Percentiles rank a stretch among this genome's conserved stretches.
These are phyloP conservation scores for Flagelloscypha sp. DNA, from an alignment of 768 basidiomycete genomes.

Conservation along the genomic window DNA sequence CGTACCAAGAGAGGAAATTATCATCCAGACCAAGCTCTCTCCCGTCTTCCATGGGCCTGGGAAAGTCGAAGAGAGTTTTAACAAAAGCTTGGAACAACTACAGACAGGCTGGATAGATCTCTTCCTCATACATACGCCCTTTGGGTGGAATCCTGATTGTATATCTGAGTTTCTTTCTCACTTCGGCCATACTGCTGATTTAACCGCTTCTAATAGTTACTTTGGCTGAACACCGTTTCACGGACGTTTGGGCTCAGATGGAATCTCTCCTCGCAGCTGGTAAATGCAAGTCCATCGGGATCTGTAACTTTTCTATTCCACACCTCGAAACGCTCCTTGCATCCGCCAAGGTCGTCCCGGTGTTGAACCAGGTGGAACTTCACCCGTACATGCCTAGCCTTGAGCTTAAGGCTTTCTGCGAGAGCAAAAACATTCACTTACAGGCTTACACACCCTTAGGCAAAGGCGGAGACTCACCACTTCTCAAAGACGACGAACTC, in stretches of 20 bases:
- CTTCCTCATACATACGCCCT: not conserved
- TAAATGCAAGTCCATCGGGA: constrained; percentile 5
- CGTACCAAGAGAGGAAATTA: constrained; percentile 38
- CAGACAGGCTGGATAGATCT: not conserved
- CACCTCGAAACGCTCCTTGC: constrained; percentile 25
- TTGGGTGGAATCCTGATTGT: too few relatives aligned
- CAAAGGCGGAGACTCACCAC: not conserved
- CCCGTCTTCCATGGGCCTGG: too few relatives aligned
- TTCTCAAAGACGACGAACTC: not conserved
- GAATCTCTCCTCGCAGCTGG: constrained; percentile 1
- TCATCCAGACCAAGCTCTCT: constrained; percentile 44
- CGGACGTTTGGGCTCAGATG: constrained; percentile 1
- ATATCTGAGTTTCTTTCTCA: too few relatives aligned
- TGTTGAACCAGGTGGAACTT: constrained; percentile 29
- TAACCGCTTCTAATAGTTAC: constrained; percentile 16
- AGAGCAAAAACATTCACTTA: constrained; percentile 25
- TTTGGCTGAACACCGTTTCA: constrained; percentile 21
- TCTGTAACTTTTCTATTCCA: constrained; percentile 25
- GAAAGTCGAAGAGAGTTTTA: too few relatives aligned
- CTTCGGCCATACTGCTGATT: too few relatives aligned
- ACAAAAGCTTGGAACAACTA: too few relatives aligned
- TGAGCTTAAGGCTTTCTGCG: constrained; percentile 24
- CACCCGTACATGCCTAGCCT: constrained; percentile 22
- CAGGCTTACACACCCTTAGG: constrained; percentile 30
- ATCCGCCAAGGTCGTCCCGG: constrained; percentile 22